Percentiles rank a stretch among this genome's conserved stretches.
Evolutionary conservation across 306 rosid species (phyloP).

Genomic region (Quercus agrifolia): DNA sequence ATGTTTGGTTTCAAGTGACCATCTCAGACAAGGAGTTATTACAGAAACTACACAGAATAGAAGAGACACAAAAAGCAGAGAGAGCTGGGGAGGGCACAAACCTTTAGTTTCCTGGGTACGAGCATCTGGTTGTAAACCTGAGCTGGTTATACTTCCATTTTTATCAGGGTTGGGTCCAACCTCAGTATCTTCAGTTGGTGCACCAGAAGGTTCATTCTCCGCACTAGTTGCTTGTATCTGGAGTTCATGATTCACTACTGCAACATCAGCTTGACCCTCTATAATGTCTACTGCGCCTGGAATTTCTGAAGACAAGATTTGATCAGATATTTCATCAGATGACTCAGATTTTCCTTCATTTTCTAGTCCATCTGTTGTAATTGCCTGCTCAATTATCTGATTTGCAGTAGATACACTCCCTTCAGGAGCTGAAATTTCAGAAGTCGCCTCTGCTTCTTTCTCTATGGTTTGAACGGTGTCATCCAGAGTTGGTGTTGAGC

Average conservation of each 20-base stretch:
- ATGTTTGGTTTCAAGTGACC: neutral
- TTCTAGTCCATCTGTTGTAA: slow-evolving; percentile 34
- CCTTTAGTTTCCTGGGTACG: slow-evolving; percentile 43
- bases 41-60: neutral
- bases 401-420: slow-evolving; percentile 26
- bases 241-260: slow-evolving; percentile 34
- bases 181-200: slow-evolving; percentile 31
- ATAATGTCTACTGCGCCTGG: slow-evolving; percentile 24
- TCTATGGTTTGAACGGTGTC: slow-evolving; percentile 19
- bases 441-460: slow-evolving; percentile 39
- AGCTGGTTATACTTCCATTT: slow-evolving; percentile 35
- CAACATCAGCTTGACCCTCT: slow-evolving; percentile 36
- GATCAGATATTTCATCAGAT: slow-evolving; percentile 32
- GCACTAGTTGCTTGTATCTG: slow-evolving; percentile 30
- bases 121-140: slow-evolving; percentile 38
- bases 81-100: slow-evolving; percentile 22
- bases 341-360: slow-evolving; percentile 28
- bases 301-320: slow-evolving; percentile 29
- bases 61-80: slow-evolving; percentile 4
- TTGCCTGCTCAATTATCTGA: slow-evolving; percentile 31
- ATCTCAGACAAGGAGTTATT: neutral
- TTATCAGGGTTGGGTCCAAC: slow-evolving; percentile 36
- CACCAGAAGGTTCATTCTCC: slow-evolving; percentile 37
- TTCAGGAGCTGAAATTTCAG: slow-evolving; percentile 40
- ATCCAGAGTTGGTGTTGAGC: slow-evolving; percentile 20